Evolutionary conservation across 495 filamentous ascomycete species (phyloP).

Genomic region (Hyaloscypha bicolor): DNA sequence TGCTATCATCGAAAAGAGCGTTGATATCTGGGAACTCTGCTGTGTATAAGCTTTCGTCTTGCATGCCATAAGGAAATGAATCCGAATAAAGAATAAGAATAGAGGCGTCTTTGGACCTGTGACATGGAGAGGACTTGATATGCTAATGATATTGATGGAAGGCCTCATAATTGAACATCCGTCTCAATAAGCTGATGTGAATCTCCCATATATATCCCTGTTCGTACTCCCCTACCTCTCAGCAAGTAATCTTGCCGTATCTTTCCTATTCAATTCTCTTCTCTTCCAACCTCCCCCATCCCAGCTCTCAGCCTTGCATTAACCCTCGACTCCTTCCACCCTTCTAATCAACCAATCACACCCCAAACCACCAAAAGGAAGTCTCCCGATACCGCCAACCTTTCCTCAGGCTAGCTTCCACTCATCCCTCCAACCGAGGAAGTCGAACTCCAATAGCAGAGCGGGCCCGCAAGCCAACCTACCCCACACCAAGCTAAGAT

Average conservation of each 20-base stretch:
- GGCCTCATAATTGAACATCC: neutral
- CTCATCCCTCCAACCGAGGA: conserved; percentile 24
- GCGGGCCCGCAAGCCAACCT: neutral
- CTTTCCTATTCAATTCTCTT: neutral
- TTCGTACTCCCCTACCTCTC: too few relatives aligned
- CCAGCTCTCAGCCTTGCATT: conserved; percentile 22
- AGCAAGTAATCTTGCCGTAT: too few relatives aligned
- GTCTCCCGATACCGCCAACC: conserved; percentile 7
- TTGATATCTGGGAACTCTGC: conserved; percentile 26
- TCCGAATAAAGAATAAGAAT: conserved; percentile 24
- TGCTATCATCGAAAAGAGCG: conserved; percentile 28
- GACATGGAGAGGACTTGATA: neutral
- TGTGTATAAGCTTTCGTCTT: conserved; percentile 32
- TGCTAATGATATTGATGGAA: neutral
- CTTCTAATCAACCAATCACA: neutral
- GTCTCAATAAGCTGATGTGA: too few relatives aligned
- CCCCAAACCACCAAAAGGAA: neutral
- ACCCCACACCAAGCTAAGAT: conserved; percentile 15
- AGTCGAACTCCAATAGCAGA: conserved; percentile 1
- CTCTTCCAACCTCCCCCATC: neutral
- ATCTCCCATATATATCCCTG: too few relatives aligned
- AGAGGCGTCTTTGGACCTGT: neutral
- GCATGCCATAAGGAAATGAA: conserved; percentile 32
- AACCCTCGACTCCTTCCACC: neutral
- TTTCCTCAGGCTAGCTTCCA: neutral